Evolutionary conservation across 345 rosid genomes (phyloP), one percentile per base, ranked within the genome.

Genomic region (Adansonia digitata): DNA sequence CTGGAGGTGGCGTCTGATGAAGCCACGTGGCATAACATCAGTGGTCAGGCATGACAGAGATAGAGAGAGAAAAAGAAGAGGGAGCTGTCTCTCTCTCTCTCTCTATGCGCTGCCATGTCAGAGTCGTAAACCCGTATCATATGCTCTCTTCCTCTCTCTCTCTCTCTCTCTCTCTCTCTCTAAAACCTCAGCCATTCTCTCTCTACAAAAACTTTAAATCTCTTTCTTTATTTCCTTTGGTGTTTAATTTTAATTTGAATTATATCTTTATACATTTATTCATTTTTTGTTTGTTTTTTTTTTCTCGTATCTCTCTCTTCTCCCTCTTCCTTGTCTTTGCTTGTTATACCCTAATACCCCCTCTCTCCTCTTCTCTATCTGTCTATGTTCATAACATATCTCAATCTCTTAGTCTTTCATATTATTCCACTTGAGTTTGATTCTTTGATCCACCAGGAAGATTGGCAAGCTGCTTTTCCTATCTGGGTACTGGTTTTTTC

Each of bases 21-120:
- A 7, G 74, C 88, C 93, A 93, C 97, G 97, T 93, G 97, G 84
- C 86, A 68, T 0, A 61, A 7, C 43, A 35, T 49, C 69, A 89
- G 65, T 84, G 92, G 95, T 75, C 80, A 40, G 83, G 88, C 85
- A 39, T 81, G 88, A 84, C 63, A 59, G 73, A 77, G 39, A 65
- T 4, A 46, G 67, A 40, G 74, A 71, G 24, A 52, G 20, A 31
- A 40, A n/a, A n/a, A n/a, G n/a, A n/a, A n/a, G n/a, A n/a, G n/a
- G n/a, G 67, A 34, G 75, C 37, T 3, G 79, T 35, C 5, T 20
- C 59, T 64, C 26, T 78, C 79, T 81, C 82, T 79, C 80, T 82
- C 81, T n/a, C n/a, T n/a, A 80, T 81, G 86, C 77, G 82, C 82
- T 87, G 97, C 88, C 92, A 87, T 87, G 94, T 91, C 93, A 88